A percentile compares a stretch with the other conserved stretches of the same genome.
phyloP scores from a whole-genome alignment of 768 basidiomycete species.

The Amanita pseudoporphyria region DNA sequence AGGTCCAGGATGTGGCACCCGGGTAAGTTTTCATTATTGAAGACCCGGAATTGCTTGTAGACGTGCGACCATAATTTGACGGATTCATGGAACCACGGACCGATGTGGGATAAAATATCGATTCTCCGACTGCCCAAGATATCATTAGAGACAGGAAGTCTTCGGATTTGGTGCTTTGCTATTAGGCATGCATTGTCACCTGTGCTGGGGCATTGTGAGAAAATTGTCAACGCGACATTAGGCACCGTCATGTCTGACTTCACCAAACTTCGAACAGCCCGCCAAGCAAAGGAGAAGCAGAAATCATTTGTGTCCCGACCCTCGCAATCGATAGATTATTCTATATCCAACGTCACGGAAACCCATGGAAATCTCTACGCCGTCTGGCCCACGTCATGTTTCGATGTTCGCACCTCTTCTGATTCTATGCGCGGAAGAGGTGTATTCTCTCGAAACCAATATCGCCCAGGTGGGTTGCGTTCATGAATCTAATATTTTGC shows the following conservation, averaged over 20 bases:
- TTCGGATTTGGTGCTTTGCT: no score
- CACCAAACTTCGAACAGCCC: constrained; percentile 22
- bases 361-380: not conserved
- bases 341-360: not conserved
- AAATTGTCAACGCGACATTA: no score
- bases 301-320: constrained; percentile 22
- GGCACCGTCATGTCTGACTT: constrained; percentile 25
- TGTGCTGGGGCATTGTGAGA: no score
- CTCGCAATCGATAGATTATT: not conserved
- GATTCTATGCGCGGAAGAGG: constrained; percentile 1
- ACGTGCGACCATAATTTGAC: no score
- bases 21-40: no score
- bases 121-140: no score
- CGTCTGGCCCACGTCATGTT: not conserved
- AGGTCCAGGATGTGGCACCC: no score
- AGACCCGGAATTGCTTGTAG: no score
- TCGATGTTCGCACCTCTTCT: not conserved
- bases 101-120: no score
- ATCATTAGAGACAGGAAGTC: no score
- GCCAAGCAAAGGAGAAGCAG: constrained; percentile 15
- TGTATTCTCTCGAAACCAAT: not conserved
- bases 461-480: constrained; percentile 3
- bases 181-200: no score
- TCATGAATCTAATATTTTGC: not conserved
- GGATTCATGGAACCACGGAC: no score